Evolutionary conservation across 352 stramenopile genomes (phyloP), one percentile per base, ranked within the genome.

Genomic region (Phytophthora litchii): DNA sequence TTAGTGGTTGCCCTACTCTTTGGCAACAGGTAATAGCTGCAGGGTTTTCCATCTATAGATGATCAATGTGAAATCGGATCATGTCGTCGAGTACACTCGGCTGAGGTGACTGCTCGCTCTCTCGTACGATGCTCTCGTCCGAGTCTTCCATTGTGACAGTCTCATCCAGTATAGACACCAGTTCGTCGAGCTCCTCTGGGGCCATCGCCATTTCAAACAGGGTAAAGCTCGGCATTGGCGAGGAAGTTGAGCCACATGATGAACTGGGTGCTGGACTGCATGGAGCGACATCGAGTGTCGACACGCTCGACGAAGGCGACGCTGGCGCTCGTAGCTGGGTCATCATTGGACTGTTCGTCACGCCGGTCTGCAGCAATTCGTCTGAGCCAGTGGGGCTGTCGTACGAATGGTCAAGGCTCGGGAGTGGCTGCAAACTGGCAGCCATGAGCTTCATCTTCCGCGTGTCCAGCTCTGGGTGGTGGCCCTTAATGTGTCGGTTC

Each of bases 401-500:
- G 51, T 69, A 72, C 16, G 62, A 54, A 29, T 41, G 48, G 41
- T 65, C 60, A 23, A 55, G 36, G 19, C 27, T 21, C 5, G 11
- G 36, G 46, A 62, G 17, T 16, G 17, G 44, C 17, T 57, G 60
- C 20, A 61, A 23, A 16, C 54, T 54, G 13, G 42, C 32, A 27
- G 40, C 43, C 48, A 69, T 31, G 20, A 64, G 42, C 59, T 63
- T 71, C 23, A 38, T 63, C 17, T 60, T 63, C 21, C 55, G 50
- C 19, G 61, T 41, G 53, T 81, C 61, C 8, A 72, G 48, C 42
- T 65, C 56, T 23, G 70, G 67, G 44, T 83, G 75, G 42, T 88
- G 78, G 16, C 65, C 67, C 58, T 86, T 85, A 34, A 88, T 70
- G 67, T 88, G 78, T 21, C 78, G 75, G 44, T 80, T 83, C 11